Percentiles rank a stretch among this genome's conserved stretches.
These are phyloP conservation scores for Phlebopus sp. DNA, from an alignment of 1,284 basidiomycete genomes.

Conservation along the genomic window DNA sequence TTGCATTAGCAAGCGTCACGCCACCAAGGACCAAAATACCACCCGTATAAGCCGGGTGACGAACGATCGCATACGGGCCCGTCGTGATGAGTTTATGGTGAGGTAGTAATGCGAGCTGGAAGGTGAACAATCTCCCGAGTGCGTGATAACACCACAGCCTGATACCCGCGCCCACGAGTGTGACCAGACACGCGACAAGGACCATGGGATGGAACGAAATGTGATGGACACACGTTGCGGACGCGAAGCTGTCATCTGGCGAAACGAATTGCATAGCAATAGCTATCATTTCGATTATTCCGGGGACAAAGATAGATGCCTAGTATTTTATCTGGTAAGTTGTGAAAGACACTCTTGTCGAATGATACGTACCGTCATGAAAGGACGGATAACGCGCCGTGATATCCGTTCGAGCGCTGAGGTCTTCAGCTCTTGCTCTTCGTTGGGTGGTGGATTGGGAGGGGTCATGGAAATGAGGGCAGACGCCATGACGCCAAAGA, in stretches of 20 bases:
- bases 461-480: constrained; percentile 7
- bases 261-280: not conserved
- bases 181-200: constrained; percentile 4
- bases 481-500: constrained; percentile 1
- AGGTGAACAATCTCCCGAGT: constrained; percentile 24
- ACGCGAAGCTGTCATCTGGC: not conserved
- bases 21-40: constrained; percentile 9
- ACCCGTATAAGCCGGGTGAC: constrained; percentile 29
- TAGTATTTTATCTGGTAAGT: not conserved
- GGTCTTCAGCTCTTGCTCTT: not conserved
- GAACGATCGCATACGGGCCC: constrained; percentile 24
- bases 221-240: constrained; percentile 8
- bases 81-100: constrained; percentile 23
- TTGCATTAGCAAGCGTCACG: constrained; percentile 1
- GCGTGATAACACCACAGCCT: constrained; percentile 19
- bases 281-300: constrained; percentile 1
- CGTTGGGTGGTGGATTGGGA: constrained; percentile 14
- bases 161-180: constrained; percentile 8
- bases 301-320: not conserved
- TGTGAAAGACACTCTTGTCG: not conserved
- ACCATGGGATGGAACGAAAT: constrained; percentile 1
- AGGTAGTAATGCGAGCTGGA: constrained; percentile 15
- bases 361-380: constrained; percentile 2
- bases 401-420: constrained; percentile 3
- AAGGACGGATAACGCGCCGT: not conserved